These are phyloP conservation scores for Zygotorulaspora florentina DNA, from an alignment of 805 yeast species.

Conservation along the genomic window DNA sequence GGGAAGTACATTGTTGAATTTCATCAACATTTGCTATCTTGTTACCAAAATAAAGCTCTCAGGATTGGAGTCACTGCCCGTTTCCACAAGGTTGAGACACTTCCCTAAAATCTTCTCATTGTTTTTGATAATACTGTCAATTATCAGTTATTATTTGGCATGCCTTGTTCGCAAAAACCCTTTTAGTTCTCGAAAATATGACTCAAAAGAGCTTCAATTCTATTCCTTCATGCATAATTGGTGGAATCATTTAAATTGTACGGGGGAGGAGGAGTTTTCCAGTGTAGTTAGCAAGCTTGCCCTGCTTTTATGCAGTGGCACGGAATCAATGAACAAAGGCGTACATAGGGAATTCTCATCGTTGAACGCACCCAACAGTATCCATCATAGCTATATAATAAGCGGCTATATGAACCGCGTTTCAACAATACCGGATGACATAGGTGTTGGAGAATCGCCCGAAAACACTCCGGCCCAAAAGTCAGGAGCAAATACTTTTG, in stretches of 20 bases:
- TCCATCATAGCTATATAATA: conserved; percentile 20
- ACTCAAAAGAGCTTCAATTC: conserved; percentile 27
- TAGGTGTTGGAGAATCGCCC: background rate
- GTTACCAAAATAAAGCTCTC: conserved; percentile 40
- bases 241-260: conserved; percentile 29
- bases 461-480: conserved; percentile 1
- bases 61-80: conserved; percentile 47
- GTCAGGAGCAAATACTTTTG: conserved; percentile 5
- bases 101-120: conserved; percentile 62
- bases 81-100: conserved; percentile 53
- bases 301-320: conserved; percentile 24
- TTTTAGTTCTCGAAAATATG: conserved; percentile 9
- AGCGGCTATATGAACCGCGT: conserved; percentile 24
- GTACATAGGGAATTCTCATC: conserved; percentile 28
- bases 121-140: conserved; percentile 48
- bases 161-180: conserved; percentile 47
- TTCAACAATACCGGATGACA: conserved; percentile 18
- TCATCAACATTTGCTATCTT: conserved; percentile 47
- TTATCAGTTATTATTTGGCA: conserved; percentile 53
- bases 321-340: conserved; percentile 19
- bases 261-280: conserved; percentile 33
- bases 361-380: conserved; percentile 17
- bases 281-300: conserved; percentile 22
- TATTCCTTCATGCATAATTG: conserved; percentile 30
- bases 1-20: conserved; percentile 59